Percentiles rank a stretch among this genome's conserved stretches.
Conservation (phyloP, 441 rosid genomes). For the Gossypium schwendimanii region DNA sequence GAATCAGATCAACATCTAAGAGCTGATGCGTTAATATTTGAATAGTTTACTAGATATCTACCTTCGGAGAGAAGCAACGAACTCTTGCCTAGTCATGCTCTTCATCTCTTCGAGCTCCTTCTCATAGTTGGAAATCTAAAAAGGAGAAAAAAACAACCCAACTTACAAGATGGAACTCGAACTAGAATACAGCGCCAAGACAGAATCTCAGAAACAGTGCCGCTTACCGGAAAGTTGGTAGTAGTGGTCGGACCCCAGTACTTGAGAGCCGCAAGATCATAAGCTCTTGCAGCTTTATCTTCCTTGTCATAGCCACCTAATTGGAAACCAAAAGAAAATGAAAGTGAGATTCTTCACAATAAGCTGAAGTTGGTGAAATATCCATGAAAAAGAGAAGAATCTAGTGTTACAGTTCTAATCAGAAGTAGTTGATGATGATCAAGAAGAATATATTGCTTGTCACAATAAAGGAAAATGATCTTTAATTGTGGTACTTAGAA, state of each 20-base stretch:
- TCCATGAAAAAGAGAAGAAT: conserved; percentile 13
- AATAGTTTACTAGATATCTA: conserved; percentile 11
- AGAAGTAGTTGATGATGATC: conserved; percentile 10
- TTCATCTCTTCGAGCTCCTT: conserved; percentile 84
- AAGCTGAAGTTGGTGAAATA: not conserved
- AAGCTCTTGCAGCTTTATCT: conserved; percentile 93
- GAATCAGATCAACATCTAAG: not conserved
- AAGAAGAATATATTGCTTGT: conserved; percentile 11
- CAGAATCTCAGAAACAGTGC: not conserved
- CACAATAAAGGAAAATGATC: conserved; percentile 27
- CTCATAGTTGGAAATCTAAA: conserved; percentile 65
- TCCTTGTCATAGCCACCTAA: conserved; percentile 95
- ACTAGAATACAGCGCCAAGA: not conserved
- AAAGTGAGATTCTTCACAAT: conserved; percentile 6
- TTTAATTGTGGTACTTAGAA: conserved; percentile 13
- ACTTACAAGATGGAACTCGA: not conserved
- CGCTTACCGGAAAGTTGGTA: conserved; percentile 71
- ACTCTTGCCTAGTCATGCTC: conserved; percentile 81
- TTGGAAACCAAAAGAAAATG: not conserved
- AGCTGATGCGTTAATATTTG: not conserved
- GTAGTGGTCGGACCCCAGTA: conserved; percentile 96
- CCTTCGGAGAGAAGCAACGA: conserved; percentile 89
- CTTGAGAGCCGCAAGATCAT: conserved; percentile 94
- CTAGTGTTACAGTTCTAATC: conserved; percentile 20
- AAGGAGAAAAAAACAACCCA: not conserved